Base-by-base conservation (phyloP, 2,329 filamentous ascomycete genomes). In the Alternaria gansuensis region DNA sequence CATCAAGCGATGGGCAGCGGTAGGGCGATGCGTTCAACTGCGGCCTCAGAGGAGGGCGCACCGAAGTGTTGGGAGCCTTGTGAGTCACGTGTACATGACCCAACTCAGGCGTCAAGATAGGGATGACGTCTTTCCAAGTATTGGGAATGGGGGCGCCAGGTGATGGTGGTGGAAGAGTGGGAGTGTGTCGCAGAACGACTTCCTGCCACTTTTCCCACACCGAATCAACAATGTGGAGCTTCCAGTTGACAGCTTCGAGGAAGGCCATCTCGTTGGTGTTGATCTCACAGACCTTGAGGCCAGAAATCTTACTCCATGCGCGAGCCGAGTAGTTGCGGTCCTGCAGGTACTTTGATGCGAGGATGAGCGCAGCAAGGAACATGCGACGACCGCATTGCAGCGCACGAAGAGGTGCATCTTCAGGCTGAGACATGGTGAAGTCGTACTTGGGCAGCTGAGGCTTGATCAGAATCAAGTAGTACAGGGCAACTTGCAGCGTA, bases 271-370 rank as follows among this genome's bases (percentile, higher is more conserved):
- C 95, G 77, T 98, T 98, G 74, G 93, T 90, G 79, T 98, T 98
- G 79, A 99, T 98, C 80, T 99, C 95, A 56, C 87, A 83, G 3
- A 93, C 93, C 75, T 91, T 92, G 57, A 99, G 83, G n/a, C 95
- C 95, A 17, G 95, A 98, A 69, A 99, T 99, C 83, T 97, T 98
- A 79, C 94, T 98, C 95, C 95, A 99, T 40, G 95, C 95, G 55
- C 94, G 89, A 48, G 95, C 93, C 13, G 95, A 98, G 80, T 96
- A 99, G 80, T 98, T 99, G 68, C 94, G 90, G 77, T 99, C 95
- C 79, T 99, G 95, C 45, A 99, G 83, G 76, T 98, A 99, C 82
- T 99, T 99, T 34, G 95, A 98, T 2, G 95, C 95, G 56, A 99
- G 84, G 66, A 99, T 98, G 61, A 99, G 84, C 46, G 94, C 93